A percentile compares a stretch with the other conserved stretches of the same genome.
Conservation (phyloP, 495 filamentous ascomycete genomes). For the Aspergillus sparsus region DNA sequence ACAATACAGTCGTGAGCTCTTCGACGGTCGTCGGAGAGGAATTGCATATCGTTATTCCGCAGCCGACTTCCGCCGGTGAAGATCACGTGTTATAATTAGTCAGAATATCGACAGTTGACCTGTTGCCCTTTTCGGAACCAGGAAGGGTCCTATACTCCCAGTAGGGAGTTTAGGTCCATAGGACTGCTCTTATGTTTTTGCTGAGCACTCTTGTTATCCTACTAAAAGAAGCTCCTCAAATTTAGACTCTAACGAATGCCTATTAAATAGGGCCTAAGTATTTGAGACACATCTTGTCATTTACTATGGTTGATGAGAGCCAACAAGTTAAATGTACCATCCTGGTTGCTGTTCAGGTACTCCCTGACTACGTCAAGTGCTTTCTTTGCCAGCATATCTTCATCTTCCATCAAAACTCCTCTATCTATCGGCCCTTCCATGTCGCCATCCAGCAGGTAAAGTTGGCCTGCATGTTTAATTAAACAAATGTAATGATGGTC, state of each 20-base stretch:
- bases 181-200: too few species aligned
- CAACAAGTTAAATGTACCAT: neutral
- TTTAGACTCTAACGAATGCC: too few species aligned
- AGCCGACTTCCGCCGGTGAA: constrained; percentile 31
- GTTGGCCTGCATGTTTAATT: neutral
- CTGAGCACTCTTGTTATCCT: too few species aligned
- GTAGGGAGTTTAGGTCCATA: too few species aligned
- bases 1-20: constrained; percentile 17
- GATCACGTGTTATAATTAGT: constrained; percentile 26
- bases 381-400: neutral
- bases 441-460: constrained; percentile 12
- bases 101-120: neutral
- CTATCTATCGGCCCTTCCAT: neutral
- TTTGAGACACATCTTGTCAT: too few species aligned
- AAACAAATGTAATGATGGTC: constrained; percentile 13
- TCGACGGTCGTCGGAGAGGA: constrained; percentile 19
- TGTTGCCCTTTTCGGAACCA: neutral
- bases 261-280: too few species aligned
- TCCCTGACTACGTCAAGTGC: neutral
- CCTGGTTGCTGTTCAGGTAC: constrained; percentile 1
- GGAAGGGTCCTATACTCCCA: too few species aligned
- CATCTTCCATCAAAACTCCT: neutral
- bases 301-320: neutral
- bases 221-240: too few species aligned
- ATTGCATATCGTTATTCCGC: constrained; percentile 22